Conservation (phyloP, 2,329 filamentous ascomycete species). For the Xylaria multiplex region DNA sequence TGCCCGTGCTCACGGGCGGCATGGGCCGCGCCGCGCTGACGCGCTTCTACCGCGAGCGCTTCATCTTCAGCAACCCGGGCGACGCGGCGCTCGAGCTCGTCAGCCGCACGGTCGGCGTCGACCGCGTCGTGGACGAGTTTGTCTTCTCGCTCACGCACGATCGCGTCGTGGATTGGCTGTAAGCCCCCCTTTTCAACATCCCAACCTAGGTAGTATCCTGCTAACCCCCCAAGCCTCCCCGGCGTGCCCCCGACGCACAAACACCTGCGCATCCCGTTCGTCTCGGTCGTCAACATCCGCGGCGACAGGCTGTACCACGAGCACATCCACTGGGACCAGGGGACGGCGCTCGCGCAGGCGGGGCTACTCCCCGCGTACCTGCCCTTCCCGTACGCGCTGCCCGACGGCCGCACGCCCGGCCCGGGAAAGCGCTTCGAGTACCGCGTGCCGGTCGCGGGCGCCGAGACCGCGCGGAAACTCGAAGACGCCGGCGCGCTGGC, state of each 20-base stretch:
- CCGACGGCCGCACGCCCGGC: conserved; percentile 50
- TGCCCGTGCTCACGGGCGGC: conserved; percentile 75
- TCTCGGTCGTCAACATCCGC: conserved; percentile 72
- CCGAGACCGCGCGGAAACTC: conserved; percentile 61
- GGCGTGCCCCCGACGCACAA: conserved; percentile 67
- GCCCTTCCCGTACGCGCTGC: conserved; percentile 66
- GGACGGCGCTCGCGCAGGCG: conserved; percentile 68
- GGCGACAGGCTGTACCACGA: conserved; percentile 76
- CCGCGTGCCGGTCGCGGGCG: conserved; percentile 67
- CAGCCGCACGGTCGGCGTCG: conserved; percentile 75
- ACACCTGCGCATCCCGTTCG: conserved; percentile 69
- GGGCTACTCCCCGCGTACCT: conserved; percentile 73
- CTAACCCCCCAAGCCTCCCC: conserved; percentile 56
- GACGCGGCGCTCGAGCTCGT: conserved; percentile 75
- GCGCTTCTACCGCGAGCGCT: conserved; percentile 76
- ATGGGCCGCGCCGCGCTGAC: conserved; percentile 71
- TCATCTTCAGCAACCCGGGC: conserved; percentile 77
- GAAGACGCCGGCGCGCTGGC: conserved; percentile 60
- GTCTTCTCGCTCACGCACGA: conserved; percentile 72
- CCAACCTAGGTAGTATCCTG: background rate
- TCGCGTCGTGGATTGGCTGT: conserved; percentile 75
- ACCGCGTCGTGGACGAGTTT: conserved; percentile 78
- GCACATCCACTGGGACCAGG: conserved; percentile 77
- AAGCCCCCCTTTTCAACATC: conserved; percentile 46
- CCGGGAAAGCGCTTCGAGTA: conserved; percentile 61